phyloP scores from a whole-genome alignment of 1,139 yeast genomes.

The Sugiyamaella neomexicana region DNA sequence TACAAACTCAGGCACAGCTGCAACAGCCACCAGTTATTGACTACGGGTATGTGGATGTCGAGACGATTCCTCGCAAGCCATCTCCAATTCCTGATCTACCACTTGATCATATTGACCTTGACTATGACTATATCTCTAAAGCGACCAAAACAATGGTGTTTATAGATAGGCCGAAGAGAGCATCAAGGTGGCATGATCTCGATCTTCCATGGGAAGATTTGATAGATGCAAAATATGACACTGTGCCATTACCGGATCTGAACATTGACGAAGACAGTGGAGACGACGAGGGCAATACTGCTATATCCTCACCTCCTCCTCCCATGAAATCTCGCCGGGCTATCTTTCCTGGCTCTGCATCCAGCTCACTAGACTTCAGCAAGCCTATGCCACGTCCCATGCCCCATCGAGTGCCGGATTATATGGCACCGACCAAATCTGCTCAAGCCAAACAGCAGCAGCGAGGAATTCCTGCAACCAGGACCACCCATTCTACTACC shows the following conservation, averaged over 20 bases:
- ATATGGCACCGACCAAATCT: slow-evolving; percentile 29
- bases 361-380: background rate
- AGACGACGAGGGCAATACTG: background rate
- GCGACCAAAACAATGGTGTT: slow-evolving; percentile 18
- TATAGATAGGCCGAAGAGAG: slow-evolving; percentile 13
- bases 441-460: slow-evolving; percentile 27
- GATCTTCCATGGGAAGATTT: slow-evolving; percentile 16
- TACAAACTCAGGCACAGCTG: background rate
- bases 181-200: slow-evolving; percentile 3
- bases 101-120: slow-evolving; percentile 31
- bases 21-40: slow-evolving; percentile 14
- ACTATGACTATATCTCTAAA: slow-evolving; percentile 25
- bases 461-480: background rate
- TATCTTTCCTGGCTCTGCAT: background rate
- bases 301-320: slow-evolving; percentile 3
- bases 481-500: background rate
- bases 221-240: slow-evolving; percentile 7
- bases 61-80: slow-evolving; percentile 27
- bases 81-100: slow-evolving; percentile 28
- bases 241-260: slow-evolving; percentile 11
- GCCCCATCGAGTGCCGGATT: slow-evolving; percentile 20
- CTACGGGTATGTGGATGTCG: slow-evolving; percentile 28
- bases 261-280: slow-evolving; percentile 1
- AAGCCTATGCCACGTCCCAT: background rate
- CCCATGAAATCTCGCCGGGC: background rate